Evolutionary conservation across 306 rosid genomes (phyloP).

Genomic region (Nissolia schottii): DNA sequence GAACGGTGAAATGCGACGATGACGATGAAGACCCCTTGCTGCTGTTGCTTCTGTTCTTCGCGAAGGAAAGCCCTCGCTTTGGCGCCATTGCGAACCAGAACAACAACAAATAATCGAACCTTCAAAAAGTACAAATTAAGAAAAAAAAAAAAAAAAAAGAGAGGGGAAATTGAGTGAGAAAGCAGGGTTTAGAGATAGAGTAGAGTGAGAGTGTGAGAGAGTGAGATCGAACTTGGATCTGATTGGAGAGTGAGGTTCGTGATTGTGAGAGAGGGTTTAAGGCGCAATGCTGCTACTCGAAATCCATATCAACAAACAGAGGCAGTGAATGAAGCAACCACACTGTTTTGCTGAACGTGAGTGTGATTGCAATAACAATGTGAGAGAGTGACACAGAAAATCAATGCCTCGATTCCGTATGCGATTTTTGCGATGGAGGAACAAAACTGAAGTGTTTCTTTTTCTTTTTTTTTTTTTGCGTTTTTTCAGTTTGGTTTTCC

Average conservation of each 20-base stretch:
- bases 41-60: slow-evolving; percentile 38
- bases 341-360: background rate
- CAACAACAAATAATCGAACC: slow-evolving; percentile 2
- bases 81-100: slow-evolving; percentile 50
- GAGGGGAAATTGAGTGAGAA: background rate
- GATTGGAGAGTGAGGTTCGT: background rate
- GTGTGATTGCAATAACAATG: background rate
- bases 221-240: slow-evolving; percentile 1
- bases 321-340: background rate
- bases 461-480: background rate
- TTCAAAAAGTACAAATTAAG: no score
- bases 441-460: no score
- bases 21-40: background rate
- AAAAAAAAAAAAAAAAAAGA: background rate
- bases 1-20: slow-evolving; percentile 40
- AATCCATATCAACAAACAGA: slow-evolving; percentile 20
- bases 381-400: background rate
- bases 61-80: slow-evolving; percentile 41
- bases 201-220: background rate
- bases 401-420: slow-evolving; percentile 26
- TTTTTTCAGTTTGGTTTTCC: background rate
- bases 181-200: background rate
- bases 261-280: background rate
- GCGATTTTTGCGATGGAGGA: background rate
- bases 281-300: slow-evolving; percentile 16